phyloP scores from a whole-genome alignment of 345 rosid species.

The Zanthoxylum bungeanum region DNA sequence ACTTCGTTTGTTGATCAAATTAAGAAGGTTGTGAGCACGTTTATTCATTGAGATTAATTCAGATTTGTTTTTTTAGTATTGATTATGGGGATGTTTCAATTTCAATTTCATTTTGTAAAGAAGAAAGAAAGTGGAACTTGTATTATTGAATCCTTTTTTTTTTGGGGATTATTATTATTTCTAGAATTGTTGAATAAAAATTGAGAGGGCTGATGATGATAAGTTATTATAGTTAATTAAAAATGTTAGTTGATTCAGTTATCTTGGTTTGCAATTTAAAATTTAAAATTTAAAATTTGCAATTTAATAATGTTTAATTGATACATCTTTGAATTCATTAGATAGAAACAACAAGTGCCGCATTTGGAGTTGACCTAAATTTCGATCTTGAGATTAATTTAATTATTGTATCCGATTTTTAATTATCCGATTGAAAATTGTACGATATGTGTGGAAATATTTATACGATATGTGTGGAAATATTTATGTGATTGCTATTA shows the following conservation, averaged over 20 bases:
- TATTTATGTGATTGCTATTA: too few relatives aligned
- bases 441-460: too few relatives aligned
- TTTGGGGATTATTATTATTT: not conserved
- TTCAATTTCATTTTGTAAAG: not conserved
- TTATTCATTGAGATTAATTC: constrained; percentile 17
- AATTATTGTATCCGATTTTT: too few relatives aligned
- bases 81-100: not conserved
- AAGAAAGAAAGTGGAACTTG: constrained; percentile 9
- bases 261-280: too few relatives aligned
- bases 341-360: too few relatives aligned
- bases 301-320: not conserved
- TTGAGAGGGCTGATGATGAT: not conserved
- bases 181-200: not conserved
- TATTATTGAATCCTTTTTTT: not conserved
- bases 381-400: too few relatives aligned
- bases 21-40: constrained; percentile 53
- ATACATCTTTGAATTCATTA: not conserved
- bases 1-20: constrained; percentile 47
- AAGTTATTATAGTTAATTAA: not conserved
- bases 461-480: too few relatives aligned
- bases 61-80: constrained; percentile 5
- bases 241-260: not conserved
- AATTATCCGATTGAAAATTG: too few relatives aligned
- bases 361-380: too few relatives aligned
- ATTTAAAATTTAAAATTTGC: too few relatives aligned